A percentile compares a stretch with the other conserved stretches of the same genome.
phyloP scores from a whole-genome alignment of 2,329 filamentous ascomycete genomes.

The Colletotrichum falcatum region DNA sequence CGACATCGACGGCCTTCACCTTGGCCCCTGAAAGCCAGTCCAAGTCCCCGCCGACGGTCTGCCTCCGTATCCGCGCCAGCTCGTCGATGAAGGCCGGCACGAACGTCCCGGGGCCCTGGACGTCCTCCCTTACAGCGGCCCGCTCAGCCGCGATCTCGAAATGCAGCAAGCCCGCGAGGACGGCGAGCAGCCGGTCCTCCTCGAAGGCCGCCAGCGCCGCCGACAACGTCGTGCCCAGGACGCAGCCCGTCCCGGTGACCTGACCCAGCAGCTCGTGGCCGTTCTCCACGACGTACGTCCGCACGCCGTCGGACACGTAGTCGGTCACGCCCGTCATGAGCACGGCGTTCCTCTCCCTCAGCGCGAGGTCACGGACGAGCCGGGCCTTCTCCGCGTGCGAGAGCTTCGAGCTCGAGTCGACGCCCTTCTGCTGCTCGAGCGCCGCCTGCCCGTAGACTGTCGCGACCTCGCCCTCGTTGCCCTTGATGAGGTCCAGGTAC shows the following conservation, averaged over 20 bases:
- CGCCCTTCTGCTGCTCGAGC: slow-evolving; percentile 77
- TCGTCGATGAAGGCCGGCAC: slow-evolving; percentile 87
- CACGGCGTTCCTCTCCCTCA: slow-evolving; percentile 76
- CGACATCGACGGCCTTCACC: slow-evolving; percentile 55
- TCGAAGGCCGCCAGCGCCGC: slow-evolving; percentile 75
- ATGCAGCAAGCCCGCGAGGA: slow-evolving; percentile 78
- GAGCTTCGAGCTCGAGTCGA: slow-evolving; percentile 76
- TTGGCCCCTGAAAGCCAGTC: slow-evolving; percentile 66
- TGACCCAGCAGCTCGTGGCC: slow-evolving; percentile 78
- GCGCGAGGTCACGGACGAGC: slow-evolving; percentile 75
- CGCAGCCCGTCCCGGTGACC: slow-evolving; percentile 87
- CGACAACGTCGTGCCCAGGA: slow-evolving; percentile 84
- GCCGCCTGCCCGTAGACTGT: slow-evolving; percentile 71
- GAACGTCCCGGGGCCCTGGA: slow-evolving; percentile 87
- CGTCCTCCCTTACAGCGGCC: slow-evolving; percentile 72
- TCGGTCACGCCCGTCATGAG: slow-evolving; percentile 87
- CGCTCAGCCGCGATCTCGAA: slow-evolving; percentile 81
- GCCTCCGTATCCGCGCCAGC: slow-evolving; percentile 63
- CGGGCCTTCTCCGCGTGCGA: slow-evolving; percentile 61
- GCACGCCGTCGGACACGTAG: slow-evolving; percentile 78
- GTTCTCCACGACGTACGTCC: slow-evolving; percentile 77
- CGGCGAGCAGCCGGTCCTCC: slow-evolving; percentile 76
- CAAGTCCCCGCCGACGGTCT: slow-evolving; percentile 60
- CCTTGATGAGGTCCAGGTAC: slow-evolving; percentile 91
- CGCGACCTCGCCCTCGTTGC: slow-evolving; percentile 89